These are phyloP conservation scores for Vitellaria paradoxa DNA, from an alignment of 179 eudicot species.

Conservation along the genomic window DNA sequence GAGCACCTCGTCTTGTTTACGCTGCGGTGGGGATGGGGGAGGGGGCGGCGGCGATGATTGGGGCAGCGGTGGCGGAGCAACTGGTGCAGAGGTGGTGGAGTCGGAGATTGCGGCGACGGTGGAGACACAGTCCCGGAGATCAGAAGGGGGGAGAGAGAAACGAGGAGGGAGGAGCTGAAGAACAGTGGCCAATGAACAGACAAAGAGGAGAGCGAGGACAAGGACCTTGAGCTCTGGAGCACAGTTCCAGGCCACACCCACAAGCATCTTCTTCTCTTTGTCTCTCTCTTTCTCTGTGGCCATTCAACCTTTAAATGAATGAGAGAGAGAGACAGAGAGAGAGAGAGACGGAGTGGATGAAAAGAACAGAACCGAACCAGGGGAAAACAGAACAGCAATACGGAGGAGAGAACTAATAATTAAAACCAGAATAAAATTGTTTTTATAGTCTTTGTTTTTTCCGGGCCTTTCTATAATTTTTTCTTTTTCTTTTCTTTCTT, in stretches of 20 bases:
- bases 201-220: constrained; percentile 45
- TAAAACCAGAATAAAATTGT: no score
- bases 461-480: no score
- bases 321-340: no score
- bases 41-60: not conserved
- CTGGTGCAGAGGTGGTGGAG: no score
- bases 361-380: no score
- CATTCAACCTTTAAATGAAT: not conserved
- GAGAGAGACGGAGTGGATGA: no score
- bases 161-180: constrained; percentile 50
- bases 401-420: no score
- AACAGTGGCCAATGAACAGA: constrained; percentile 45
- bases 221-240: constrained; percentile 62
- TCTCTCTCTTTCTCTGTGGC: constrained; percentile 20
- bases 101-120: constrained; percentile 18
- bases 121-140: constrained; percentile 15
- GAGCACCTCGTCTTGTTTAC: constrained; percentile 14
- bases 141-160: constrained; percentile 25
- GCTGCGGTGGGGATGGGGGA: not conserved
- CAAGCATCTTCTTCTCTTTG: constrained; percentile 27
- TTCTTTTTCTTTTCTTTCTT: no score
- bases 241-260: constrained; percentile 49
- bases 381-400: no score
- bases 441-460: no score
- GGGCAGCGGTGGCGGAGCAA: no score